phyloP scores from a whole-genome alignment of 139 green algal species.

The Bryopsis sp. region DNA sequence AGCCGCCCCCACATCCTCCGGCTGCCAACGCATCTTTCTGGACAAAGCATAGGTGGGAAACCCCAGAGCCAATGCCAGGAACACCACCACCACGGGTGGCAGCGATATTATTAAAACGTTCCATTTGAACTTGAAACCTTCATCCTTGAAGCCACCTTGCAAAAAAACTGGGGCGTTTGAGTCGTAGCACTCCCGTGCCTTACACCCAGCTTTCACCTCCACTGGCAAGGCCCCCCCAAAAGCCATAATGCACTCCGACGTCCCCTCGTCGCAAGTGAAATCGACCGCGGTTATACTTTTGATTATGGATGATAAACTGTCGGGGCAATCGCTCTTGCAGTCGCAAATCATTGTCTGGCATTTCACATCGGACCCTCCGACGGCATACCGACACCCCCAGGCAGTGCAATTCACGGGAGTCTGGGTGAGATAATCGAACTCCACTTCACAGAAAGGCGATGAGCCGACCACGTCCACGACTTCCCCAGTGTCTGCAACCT shows the following conservation, averaged over 20 bases:
- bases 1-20: neutral
- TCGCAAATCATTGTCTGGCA: slow-evolving; percentile 11
- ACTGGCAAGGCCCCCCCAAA: neutral
- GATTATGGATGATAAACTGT: no score
- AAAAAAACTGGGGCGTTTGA: neutral
- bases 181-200: neutral
- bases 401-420: slow-evolving; percentile 15
- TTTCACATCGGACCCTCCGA: neutral
- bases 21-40: neutral
- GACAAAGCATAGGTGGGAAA: neutral
- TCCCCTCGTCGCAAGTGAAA: neutral
- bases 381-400: slow-evolving; percentile 7
- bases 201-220: neutral
- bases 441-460: slow-evolving; percentile 18
- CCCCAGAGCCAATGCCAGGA: neutral
- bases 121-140: neutral
- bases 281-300: no score
- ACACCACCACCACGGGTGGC: neutral
- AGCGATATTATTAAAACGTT: neutral
- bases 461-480: neutral
- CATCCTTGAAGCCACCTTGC: neutral
- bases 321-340: no score
- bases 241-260: neutral
- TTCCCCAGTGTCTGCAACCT: neutral
- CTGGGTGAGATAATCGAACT: slow-evolving; percentile 3